A percentile compares a stretch with the other conserved stretches of the same genome.
These are phyloP conservation scores for Exophiala lecanii-corni DNA, from an alignment of 2,329 filamentous ascomycete species.

Conservation along the genomic window DNA sequence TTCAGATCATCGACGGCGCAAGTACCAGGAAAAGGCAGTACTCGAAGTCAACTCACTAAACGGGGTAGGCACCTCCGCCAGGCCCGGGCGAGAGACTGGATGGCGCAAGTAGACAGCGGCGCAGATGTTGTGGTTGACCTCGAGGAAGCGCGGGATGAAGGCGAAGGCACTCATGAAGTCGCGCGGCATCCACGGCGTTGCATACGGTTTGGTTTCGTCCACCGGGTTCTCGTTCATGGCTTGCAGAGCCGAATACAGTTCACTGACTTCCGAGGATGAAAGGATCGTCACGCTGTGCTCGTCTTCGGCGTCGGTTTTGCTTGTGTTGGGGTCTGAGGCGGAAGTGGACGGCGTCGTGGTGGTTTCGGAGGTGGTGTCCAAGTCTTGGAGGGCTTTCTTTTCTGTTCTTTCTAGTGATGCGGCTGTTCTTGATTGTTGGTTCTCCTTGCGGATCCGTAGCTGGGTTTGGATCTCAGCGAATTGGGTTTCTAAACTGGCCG, in stretches of 20 bases:
- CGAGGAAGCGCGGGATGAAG: constrained; percentile 90
- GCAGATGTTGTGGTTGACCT: constrained; percentile 97
- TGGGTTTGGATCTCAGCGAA: constrained; percentile 49
- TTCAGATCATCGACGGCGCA: constrained; percentile 64
- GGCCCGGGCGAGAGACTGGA: constrained; percentile 78
- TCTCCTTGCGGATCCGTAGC: constrained; percentile 38
- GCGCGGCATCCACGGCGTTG: constrained; percentile 83
- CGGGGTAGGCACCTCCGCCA: constrained; percentile 79
- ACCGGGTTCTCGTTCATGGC: constrained; percentile 69
- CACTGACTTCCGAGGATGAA: constrained; percentile 43
- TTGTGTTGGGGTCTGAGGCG: constrained; percentile 33
- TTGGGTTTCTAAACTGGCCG: constrained; percentile 50
- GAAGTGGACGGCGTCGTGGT: constrained; percentile 28
- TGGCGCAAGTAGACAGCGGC: constrained; percentile 92
- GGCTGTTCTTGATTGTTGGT: constrained; percentile 16
- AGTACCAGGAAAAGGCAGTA: constrained; percentile 90
- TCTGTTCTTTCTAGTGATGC: constrained; percentile 10
- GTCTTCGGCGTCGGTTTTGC: constrained; percentile 26
- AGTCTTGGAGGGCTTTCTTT: constrained; percentile 4
- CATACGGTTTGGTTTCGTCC: constrained; percentile 75
- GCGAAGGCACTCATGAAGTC: constrained; percentile 88
- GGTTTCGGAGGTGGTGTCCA: constrained; percentile 28
- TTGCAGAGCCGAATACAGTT: constrained; percentile 54
- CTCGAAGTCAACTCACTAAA: constrained; percentile 67
- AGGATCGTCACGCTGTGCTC: constrained; percentile 35